A percentile compares a stretch with the other conserved stretches of the same genome.
phyloP scores from a whole-genome alignment of 1,284 basidiomycete species.

The Chalciporus sp. region DNA sequence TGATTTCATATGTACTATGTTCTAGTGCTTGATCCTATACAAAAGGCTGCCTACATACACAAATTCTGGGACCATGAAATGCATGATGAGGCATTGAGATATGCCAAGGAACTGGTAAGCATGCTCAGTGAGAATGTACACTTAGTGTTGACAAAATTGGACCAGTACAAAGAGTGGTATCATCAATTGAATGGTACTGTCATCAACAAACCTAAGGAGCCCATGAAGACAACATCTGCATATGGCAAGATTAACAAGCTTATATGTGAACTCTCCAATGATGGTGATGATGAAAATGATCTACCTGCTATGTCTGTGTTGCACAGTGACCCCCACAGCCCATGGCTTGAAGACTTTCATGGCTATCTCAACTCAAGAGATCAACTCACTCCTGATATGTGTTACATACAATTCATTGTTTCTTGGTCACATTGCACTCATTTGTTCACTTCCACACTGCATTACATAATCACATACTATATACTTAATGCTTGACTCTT shows the following conservation, averaged over 20 bases:
- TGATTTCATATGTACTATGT: too few relatives aligned
- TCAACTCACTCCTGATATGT: constrained; percentile 18
- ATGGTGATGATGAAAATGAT: neutral
- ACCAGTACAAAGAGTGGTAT: neutral
- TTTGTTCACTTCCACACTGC: too few relatives aligned
- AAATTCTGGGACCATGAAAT: constrained; percentile 19
- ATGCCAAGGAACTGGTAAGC: constrained; percentile 8
- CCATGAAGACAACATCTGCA: neutral
- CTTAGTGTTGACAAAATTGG: neutral
- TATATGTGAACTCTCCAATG: neutral
- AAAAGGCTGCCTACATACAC: constrained; percentile 22
- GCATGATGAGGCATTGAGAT: neutral
- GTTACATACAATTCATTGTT: constrained; percentile 31
- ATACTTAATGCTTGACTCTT: too few relatives aligned
- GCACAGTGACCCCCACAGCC: neutral
- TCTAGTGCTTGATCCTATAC: neutral
- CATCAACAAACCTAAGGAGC: neutral
- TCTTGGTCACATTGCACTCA: too few relatives aligned
- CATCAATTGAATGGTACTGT: constrained; percentile 1
- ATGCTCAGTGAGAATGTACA: neutral
- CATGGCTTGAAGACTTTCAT: neutral
- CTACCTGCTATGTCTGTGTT: neutral
- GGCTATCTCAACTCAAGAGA: constrained; percentile 18
- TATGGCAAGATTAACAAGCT: neutral
- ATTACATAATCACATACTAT: too few relatives aligned